Base-by-base conservation (phyloP, 768 basidiomycete genomes). In the Mycena epipterygia region DNA sequence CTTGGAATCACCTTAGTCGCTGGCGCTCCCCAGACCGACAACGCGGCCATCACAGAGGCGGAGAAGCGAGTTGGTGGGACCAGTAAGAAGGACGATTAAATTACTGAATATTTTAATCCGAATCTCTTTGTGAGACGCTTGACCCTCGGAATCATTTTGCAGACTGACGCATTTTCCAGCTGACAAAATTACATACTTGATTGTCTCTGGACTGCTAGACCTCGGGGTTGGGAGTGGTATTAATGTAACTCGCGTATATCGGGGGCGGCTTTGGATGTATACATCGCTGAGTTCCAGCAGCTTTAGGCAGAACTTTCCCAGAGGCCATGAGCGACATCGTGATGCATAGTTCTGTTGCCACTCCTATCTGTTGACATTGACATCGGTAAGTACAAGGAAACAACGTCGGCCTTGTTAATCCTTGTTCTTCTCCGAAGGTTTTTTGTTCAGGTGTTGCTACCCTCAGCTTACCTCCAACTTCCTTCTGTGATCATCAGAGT, bases 41-140 rank as follows among this genome's bases (percentile, higher is more conserved):
- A 91, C 52, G 96, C 95, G 4, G 86, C 93, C 55, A 93, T 97
- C 76, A 89, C 94, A 58, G 93, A 94, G 77, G 96, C 95, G 25
- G 95, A 97, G 83, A 97, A 96, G 83, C 89, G 90, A 69, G 84
- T 91, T 48, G 92, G 88, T 25, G 84, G 72, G 17, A 41, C 53
- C 49, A 55, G 88, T 79, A 94, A 94, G 85, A 95, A 97, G 82
- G 94, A 95, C 68, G 92, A 92, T 74, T 89, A 87, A 63, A 35
- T 73, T 67, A 30, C 33, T 42, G 62, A 42, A 25, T 61, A 62
- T 63, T 67, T 63, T 68, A 72, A 68, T 68, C 19, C 35, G 27
- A 5, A 44, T 52, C 48, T 59, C 44, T 9, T 59, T 27, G 66
- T 61, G 42, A 61, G 71, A n/a, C 51, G 27, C 49, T 30, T 42